A percentile compares a stretch with the other conserved stretches of the same genome.
These are phyloP conservation scores for Aspergillus taichungensis DNA, from an alignment of 495 filamentous ascomycete genomes.

Conservation along the genomic window DNA sequence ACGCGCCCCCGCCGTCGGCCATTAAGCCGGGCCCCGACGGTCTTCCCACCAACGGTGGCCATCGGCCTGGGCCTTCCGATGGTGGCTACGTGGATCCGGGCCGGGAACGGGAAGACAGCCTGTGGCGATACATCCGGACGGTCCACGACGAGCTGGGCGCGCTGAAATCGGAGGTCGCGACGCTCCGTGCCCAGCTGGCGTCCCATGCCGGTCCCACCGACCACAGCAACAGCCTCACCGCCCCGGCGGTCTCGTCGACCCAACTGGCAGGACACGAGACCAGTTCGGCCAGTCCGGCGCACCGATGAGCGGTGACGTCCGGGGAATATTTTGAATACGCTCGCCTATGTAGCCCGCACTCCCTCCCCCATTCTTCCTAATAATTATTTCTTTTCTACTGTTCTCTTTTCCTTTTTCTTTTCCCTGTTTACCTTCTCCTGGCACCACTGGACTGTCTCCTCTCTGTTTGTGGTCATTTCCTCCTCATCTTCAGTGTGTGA, in stretches of 20 bases:
- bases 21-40: constrained; percentile 22
- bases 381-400: not conserved
- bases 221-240: constrained; percentile 3
- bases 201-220: constrained; percentile 11
- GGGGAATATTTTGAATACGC: no score
- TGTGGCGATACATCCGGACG: constrained; percentile 40
- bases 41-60: constrained; percentile 14
- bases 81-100: constrained; percentile 22
- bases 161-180: constrained; percentile 32
- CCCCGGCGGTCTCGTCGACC: no score
- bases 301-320: constrained; percentile 4
- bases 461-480: no score
- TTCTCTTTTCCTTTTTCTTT: not conserved
- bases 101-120: constrained; percentile 26
- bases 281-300: constrained; percentile 11
- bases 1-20: constrained; percentile 17
- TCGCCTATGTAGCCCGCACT: no score
- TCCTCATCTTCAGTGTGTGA: no score
- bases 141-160: constrained; percentile 34
- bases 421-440: no score
- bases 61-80: constrained; percentile 14
- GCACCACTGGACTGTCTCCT: no score
- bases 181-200: constrained; percentile 31
- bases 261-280: constrained; percentile 6
- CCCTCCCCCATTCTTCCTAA: not conserved